Base-by-base conservation (phyloP, 2,329 filamentous ascomycete genomes). In the Stachybotrys elegans region DNA sequence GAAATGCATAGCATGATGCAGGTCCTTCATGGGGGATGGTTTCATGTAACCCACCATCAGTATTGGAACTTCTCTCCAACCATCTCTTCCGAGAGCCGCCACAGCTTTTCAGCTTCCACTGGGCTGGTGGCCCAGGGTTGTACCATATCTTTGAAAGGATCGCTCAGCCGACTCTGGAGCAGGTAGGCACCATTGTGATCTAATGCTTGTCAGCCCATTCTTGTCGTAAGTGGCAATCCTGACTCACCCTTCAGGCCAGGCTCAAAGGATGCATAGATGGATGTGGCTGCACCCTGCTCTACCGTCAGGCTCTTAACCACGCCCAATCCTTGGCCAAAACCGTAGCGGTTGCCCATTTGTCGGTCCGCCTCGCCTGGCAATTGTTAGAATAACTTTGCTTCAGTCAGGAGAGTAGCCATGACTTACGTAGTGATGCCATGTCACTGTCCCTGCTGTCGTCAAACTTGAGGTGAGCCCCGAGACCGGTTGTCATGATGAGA, bases 401-500 rank as follows among this genome's bases (percentile, higher is more conserved):
- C n/a, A n/a, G n/a, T n/a, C n/a, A n/a, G n/a, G n/a, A n/a, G n/a
- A n/a, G n/a, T n/a, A n/a, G n/a, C n/a, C n/a, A n/a, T n/a, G 4
- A 34, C 31, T 12, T 34, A 34, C 31, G 9, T 9, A 34, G n/a
- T 16, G 31, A 34, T 8, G 9, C 9, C 2, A 34, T 16, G n/a
- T 34, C 55, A 2, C 42, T 49, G 8, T 48, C 45, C n/a, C 43
- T 17, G n/a, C 5, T 34, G n/a, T 17, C 31, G 3, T 14, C 8
- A 34, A 34, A 41, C 36, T 59, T 51, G 1, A 61, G 44, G 25
- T 60, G 57, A 13, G 21, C 40, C 4, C 37, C 45, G 1, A 63
- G 49, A 12, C 43, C 43, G 2, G 58, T 58, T 1, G 27, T 37
- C 7, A 47, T 13, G 23, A 62, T 57, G 21, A 58, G 48, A 1